Evolutionary conservation across 176 grass and related monocot species (phyloP).

Genomic region (Paspalum vaginatum): DNA sequence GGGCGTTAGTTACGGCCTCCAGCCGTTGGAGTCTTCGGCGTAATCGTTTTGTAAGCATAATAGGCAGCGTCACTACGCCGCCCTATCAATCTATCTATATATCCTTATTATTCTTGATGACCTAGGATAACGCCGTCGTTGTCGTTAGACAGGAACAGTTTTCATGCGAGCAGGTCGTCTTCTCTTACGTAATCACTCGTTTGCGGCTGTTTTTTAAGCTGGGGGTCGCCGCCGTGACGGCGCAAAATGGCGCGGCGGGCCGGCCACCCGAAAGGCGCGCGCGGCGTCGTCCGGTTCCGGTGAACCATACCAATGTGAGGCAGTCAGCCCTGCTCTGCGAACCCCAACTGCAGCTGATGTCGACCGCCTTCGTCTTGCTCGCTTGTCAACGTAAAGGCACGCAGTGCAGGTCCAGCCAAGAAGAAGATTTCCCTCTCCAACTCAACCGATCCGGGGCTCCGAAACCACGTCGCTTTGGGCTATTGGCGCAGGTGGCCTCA

Average conservation of each 20-base stretch:
- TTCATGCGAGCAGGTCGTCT: slow-evolving; percentile 35
- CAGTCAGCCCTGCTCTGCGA: neutral
- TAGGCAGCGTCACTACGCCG: slow-evolving; percentile 21
- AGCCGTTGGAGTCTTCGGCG: slow-evolving; percentile 15
- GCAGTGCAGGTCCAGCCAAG: neutral
- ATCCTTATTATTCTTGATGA: too few relatives aligned
- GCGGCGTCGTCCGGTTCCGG: slow-evolving; percentile 26
- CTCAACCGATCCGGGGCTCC: slow-evolving; percentile 9
- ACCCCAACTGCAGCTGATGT: slow-evolving; percentile 23
- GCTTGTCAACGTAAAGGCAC: slow-evolving; percentile 36
- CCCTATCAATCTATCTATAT: neutral
- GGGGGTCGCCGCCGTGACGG: slow-evolving; percentile 10
- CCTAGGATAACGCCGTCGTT: neutral
- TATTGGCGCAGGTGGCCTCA: slow-evolving; percentile 29
- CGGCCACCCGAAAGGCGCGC: slow-evolving; percentile 29
- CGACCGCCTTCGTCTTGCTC: slow-evolving; percentile 7
- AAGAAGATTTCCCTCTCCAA: slow-evolving; percentile 4
- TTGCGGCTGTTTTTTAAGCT: neutral
- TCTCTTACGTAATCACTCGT: slow-evolving; percentile 34
- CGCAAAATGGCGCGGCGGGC: neutral
- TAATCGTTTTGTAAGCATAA: neutral
- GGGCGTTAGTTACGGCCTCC: slow-evolving; percentile 27
- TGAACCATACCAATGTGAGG: slow-evolving; percentile 28
- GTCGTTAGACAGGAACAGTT: slow-evolving; percentile 31
- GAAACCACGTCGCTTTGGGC: neutral